Evolutionary conservation across 1,284 basidiomycete species (phyloP).

Genomic region (Ustilago bromivora): DNA sequence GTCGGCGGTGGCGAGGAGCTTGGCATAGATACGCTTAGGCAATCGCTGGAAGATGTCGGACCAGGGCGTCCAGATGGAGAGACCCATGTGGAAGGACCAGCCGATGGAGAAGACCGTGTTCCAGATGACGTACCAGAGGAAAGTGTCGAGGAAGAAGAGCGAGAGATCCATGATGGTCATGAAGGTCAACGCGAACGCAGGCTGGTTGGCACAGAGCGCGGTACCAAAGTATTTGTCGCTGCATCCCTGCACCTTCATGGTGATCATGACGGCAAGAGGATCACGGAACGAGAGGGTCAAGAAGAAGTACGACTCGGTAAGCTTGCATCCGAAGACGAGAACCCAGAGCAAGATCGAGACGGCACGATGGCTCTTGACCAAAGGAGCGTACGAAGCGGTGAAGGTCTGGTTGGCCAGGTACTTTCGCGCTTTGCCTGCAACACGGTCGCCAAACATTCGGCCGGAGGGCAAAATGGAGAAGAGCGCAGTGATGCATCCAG

Average conservation of each 20-base stretch:
- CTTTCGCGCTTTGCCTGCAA: slow-evolving; percentile 68
- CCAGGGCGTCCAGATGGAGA: slow-evolving; percentile 70
- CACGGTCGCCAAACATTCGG: slow-evolving; percentile 68
- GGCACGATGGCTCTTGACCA: slow-evolving; percentile 59
- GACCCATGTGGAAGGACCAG: slow-evolving; percentile 68
- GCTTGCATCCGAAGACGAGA: slow-evolving; percentile 69
- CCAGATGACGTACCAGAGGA: slow-evolving; percentile 70
- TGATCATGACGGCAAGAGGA: slow-evolving; percentile 68
- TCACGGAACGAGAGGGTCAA: slow-evolving; percentile 69
- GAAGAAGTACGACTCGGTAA: slow-evolving; percentile 70
- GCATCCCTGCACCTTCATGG: slow-evolving; percentile 67
- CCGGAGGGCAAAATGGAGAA: slow-evolving; percentile 68
- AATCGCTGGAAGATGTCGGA: slow-evolving; percentile 69
- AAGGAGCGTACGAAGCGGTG: slow-evolving; percentile 66
- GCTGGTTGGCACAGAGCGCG: slow-evolving; percentile 66
- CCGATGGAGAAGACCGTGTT: slow-evolving; percentile 70
- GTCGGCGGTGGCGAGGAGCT: slow-evolving; percentile 68
- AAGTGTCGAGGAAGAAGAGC: slow-evolving; percentile 70
- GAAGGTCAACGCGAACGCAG: slow-evolving; percentile 66
- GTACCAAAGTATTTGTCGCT: slow-evolving; percentile 69
- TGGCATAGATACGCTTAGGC: slow-evolving; percentile 70
- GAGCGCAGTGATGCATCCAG: slow-evolving; percentile 64
- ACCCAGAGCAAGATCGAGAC: slow-evolving; percentile 67
- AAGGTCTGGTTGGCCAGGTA: slow-evolving; percentile 70
- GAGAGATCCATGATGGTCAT: slow-evolving; percentile 69